Percentiles rank a stretch among this genome's conserved stretches.
Conservation (phyloP, 108 stramenopile genomes). For the Nitzschia sp. region DNA sequence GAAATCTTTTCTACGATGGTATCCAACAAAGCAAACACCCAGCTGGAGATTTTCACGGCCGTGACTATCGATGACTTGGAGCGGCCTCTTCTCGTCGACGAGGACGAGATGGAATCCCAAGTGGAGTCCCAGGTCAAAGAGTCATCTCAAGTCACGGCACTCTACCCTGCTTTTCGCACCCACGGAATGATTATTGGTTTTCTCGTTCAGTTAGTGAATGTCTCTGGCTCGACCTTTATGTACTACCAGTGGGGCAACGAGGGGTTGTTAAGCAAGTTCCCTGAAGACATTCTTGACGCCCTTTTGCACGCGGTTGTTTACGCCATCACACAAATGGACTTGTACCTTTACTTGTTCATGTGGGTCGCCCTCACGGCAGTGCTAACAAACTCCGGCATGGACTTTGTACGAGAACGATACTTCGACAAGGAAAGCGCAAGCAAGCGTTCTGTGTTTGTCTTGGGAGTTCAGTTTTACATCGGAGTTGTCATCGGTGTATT, state of each 20-base stretch:
- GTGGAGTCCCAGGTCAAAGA: neutral
- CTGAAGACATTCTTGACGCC: neutral
- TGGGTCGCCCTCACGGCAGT: constrained; percentile 15
- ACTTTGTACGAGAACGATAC: neutral
- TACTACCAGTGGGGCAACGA: constrained; percentile 16
- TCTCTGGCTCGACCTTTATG: constrained; percentile 15
- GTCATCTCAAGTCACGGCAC: neutral
- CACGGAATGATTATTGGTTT: constrained; percentile 22
- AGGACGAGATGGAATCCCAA: neutral
- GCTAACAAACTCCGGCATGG: constrained; percentile 4
- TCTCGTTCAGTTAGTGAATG: constrained; percentile 13
- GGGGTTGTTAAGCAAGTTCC: neutral
- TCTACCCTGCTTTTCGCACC: constrained; percentile 6
- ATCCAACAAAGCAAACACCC: neutral
- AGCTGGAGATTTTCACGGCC: neutral
- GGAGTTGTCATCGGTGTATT: constrained; percentile 20
- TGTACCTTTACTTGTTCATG: constrained; percentile 23
- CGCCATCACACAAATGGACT: constrained; percentile 6
- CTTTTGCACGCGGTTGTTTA: constrained; percentile 1
- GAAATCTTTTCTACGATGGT: too few relatives aligned
- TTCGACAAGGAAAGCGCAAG: neutral
- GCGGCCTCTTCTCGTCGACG: neutral
- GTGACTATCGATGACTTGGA: neutral
- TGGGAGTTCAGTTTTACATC: constrained; percentile 20
- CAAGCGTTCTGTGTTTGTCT: constrained; percentile 15